These are phyloP conservation scores for Kodamaea nitidulidarum DNA, from an alignment of 805 yeast species.

Conservation along the genomic window DNA sequence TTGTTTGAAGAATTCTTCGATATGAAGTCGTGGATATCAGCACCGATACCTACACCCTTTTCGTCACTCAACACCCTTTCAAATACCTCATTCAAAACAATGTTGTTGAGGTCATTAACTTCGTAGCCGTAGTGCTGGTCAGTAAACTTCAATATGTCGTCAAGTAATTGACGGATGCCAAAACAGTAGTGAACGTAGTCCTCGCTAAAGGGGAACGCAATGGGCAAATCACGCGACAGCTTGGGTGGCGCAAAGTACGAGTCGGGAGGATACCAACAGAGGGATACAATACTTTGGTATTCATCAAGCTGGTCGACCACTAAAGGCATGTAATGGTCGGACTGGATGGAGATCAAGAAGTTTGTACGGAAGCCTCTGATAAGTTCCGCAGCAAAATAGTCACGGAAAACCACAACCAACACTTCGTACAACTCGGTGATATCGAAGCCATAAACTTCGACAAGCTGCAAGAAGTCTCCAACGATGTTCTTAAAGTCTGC, in stretches of 20 bases:
- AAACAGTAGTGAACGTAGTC: constrained; percentile 85
- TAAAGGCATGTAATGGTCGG: constrained; percentile 89
- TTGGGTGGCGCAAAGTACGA: constrained; percentile 41
- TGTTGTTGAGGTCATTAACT: constrained; percentile 52
- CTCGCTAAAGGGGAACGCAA: constrained; percentile 76
- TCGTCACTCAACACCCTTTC: constrained; percentile 61
- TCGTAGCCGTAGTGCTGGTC: constrained; percentile 62
- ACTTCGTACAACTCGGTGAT: constrained; percentile 59
- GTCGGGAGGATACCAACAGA: constrained; percentile 66
- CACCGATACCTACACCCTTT: constrained; percentile 53
- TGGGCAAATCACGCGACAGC: constrained; percentile 50
- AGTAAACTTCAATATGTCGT: constrained; percentile 60
- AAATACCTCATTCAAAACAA: constrained; percentile 55
- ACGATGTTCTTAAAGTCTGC: constrained; percentile 55
- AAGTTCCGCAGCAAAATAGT: constrained; percentile 53
- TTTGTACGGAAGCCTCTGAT: constrained; percentile 54
- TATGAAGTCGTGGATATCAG: constrained; percentile 50
- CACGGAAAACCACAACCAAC: constrained; percentile 52
- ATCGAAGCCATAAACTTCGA: constrained; percentile 68
- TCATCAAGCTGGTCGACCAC: constrained; percentile 55
- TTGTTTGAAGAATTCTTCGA: constrained; percentile 70
- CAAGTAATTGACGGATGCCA: constrained; percentile 61
- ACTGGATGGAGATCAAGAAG: constrained; percentile 59
- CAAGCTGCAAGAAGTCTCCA: constrained; percentile 68
- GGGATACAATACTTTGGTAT: constrained; percentile 58